Percentiles rank a stretch among this genome's conserved stretches.
These are phyloP conservation scores for Aspergillus sp. DNA, from an alignment of 2,329 filamentous ascomycete genomes.

Conservation along the genomic window DNA sequence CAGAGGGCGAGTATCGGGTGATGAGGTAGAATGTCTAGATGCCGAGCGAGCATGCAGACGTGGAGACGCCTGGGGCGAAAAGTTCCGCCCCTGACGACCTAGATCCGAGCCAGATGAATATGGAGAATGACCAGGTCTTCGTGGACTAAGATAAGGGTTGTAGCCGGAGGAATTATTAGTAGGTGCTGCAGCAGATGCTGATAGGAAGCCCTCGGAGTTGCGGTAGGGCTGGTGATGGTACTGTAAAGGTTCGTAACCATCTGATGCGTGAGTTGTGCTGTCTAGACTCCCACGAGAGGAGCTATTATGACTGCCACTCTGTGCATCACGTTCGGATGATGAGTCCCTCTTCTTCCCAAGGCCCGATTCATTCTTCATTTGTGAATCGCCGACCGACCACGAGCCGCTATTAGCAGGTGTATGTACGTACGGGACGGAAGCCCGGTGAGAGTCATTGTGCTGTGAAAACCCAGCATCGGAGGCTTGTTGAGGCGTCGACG, in stretches of 20 bases:
- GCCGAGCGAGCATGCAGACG: constrained; percentile 44
- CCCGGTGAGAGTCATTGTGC: constrained; percentile 18
- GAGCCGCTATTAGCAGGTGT: constrained; percentile 30
- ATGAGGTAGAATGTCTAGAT: constrained; percentile 47
- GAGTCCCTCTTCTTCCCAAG: constrained; percentile 14
- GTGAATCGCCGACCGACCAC: constrained; percentile 28
- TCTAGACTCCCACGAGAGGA: constrained; percentile 34
- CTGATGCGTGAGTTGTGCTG: constrained; percentile 26
- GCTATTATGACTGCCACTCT: constrained; percentile 16
- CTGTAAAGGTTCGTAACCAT: constrained; percentile 44
- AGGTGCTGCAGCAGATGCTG: constrained; percentile 11
- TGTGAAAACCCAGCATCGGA: constrained; percentile 17
- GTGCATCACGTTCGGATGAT: constrained; percentile 20
- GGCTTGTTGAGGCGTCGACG: constrained; percentile 10
- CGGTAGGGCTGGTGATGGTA: constrained; percentile 49
- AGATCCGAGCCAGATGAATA: constrained; percentile 72
- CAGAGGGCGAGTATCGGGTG: constrained; percentile 54
- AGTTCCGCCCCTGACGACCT: constrained; percentile 56
- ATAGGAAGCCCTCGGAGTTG: constrained; percentile 21
- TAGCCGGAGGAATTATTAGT: constrained; percentile 48
- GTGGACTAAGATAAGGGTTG: constrained; percentile 60
- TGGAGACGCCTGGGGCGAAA: constrained; percentile 49
- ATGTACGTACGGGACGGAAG: constrained; percentile 20
- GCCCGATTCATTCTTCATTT: constrained; percentile 16
- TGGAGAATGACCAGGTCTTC: constrained; percentile 53